Evolutionary conservation across 768 basidiomycete genomes (phyloP), one percentile per base, ranked within the genome.

Genomic region (Albatrellus ellisii): DNA sequence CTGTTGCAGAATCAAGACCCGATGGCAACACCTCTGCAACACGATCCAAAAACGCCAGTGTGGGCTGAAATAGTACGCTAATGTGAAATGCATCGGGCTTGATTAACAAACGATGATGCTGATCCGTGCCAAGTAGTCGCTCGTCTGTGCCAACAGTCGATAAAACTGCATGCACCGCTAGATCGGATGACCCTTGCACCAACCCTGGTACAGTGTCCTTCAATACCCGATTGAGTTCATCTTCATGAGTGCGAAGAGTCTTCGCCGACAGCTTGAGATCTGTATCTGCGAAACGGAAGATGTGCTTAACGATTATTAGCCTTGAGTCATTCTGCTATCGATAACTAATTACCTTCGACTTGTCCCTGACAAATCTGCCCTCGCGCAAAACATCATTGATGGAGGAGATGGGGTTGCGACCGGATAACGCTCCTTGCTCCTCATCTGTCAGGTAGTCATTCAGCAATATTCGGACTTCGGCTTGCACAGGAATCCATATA

Each of bases 51-150:
- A 92, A 98, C 1, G 79, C 66, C 17, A 95, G 64, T 10, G 91
- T 94, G 1, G 95, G 94, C 48, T 88, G 86, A 59, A 98, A 97
- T n/a, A 99, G 68, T 12, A 89, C 75, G 38, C 78, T 84, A 42
- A 97, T 88, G 61, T 94, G 89, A 64, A 97, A 97, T 2, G 90
- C 88, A 55, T 97, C 85, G 1, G 95, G 84, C 36, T 76, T 76
- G 43, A 97, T 80, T 17, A 98, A 70, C 25, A 86, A 66, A 35
- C 84, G 74, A 62, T 98, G 95, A 42, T 81, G 80, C 33, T 87
- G 79, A 34, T 80, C 81, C 4, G 67, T 67, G 10, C 79, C 78
- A 5, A 81, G 67, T 44, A 80, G 60, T 18, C 80, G 78, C 49
- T 91, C 87, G 41, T 90, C 88, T 14, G 71, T 68, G 11, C 74